Evolutionary conservation across 768 basidiomycete species (phyloP).

Genomic region (Polyporus arcularius): DNA sequence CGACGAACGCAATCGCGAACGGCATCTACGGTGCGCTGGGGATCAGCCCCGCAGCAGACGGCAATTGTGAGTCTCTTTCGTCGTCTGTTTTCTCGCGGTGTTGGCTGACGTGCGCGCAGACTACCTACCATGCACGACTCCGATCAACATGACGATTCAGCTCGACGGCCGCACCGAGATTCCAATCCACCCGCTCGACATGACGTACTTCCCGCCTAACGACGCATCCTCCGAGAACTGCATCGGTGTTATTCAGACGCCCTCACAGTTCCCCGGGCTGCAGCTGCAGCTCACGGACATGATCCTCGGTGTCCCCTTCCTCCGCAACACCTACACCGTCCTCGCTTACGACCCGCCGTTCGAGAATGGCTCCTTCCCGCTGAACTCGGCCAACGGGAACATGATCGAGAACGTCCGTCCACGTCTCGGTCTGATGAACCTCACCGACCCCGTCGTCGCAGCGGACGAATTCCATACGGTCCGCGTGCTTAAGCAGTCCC

Average conservation of each 20-base stretch:
- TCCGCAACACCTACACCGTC: conserved; percentile 76
- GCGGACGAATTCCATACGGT: conserved; percentile 70
- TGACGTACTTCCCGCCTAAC: conserved; percentile 50
- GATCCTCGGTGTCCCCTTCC: conserved; percentile 77
- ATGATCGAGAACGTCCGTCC: conserved; percentile 36
- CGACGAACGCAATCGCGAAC: conserved; percentile 62
- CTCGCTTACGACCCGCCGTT: conserved; percentile 62
- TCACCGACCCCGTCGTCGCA: conserved; percentile 65
- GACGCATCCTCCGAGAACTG: conserved; percentile 50
- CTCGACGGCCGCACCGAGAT: conserved; percentile 58
- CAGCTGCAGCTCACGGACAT: conserved; percentile 57
- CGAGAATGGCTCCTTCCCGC: conserved; percentile 46
- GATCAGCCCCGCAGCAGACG: conserved; percentile 56
- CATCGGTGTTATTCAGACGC: conserved; percentile 68
- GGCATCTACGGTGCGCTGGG: conserved; percentile 79
- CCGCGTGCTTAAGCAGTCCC: conserved; percentile 63
- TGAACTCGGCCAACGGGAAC: conserved; percentile 19
- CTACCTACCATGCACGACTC: conserved; percentile 70
- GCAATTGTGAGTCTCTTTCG: conserved; percentile 53
- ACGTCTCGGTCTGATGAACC: conserved; percentile 57
- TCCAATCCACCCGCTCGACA: conserved; percentile 74
- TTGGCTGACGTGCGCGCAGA: conserved; percentile 43
- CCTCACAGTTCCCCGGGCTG: conserved; percentile 42
- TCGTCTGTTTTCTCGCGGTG: conserved; percentile 1
- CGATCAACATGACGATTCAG: conserved; percentile 72